A percentile compares a stretch with the other conserved stretches of the same genome.
Evolutionary conservation across 805 yeast species (phyloP).

Genomic region (Saccharomyces jurei): DNA sequence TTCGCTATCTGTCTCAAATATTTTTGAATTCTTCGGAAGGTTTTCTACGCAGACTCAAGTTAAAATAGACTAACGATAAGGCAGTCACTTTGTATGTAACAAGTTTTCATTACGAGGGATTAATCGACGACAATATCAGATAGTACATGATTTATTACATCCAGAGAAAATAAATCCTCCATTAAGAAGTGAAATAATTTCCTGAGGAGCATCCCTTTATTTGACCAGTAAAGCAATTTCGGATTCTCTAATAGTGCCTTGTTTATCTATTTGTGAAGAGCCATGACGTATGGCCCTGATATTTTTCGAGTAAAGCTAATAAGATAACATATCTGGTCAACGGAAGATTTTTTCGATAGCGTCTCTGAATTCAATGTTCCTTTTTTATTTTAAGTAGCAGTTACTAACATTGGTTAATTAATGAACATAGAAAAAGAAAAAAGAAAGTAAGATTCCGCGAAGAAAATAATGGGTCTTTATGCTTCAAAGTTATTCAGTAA

Average conservation of each 20-base stretch:
- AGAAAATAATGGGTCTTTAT: conserved; percentile 78
- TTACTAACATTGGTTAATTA: background rate
- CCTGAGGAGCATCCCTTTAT: background rate
- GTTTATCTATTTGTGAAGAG: background rate
- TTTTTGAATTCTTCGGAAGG: background rate
- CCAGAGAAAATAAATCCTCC: background rate
- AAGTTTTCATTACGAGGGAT: background rate
- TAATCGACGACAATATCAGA: background rate
- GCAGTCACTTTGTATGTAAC: background rate
- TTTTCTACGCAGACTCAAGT: background rate
- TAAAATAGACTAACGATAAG: background rate
- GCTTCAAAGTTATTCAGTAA: conserved; percentile 89
- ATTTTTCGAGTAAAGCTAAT: background rate
- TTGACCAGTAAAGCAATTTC: background rate
- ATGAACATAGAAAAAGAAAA: conserved; percentile 2
- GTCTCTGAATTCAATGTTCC: background rate
- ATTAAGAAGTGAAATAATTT: background rate
- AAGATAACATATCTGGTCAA: background rate
- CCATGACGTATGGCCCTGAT: background rate
- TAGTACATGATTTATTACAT: background rate
- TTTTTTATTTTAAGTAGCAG: background rate
- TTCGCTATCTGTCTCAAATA: background rate
- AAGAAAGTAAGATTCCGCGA: background rate
- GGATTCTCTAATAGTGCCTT: background rate
- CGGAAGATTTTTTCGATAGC: background rate